phyloP scores from a whole-genome alignment of 75 land plant species.

The Azolla pinnata region DNA sequence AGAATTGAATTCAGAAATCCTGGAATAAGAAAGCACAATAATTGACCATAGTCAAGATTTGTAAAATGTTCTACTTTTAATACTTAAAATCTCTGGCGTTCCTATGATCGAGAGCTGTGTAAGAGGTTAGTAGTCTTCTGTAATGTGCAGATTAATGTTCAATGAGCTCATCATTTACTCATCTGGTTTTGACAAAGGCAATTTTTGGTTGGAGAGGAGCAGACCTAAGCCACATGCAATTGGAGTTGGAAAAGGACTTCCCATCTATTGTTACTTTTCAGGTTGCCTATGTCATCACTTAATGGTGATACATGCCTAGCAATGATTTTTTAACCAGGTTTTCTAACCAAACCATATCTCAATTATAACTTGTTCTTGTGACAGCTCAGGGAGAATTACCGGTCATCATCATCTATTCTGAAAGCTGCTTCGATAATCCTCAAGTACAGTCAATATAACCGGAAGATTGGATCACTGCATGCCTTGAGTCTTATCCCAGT shows the following conservation, averaged over 20 bases:
- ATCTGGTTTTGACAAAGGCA: conserved; percentile 7
- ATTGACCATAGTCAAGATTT: no score
- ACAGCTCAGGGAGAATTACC: conserved; percentile 19
- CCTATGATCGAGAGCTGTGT: neutral
- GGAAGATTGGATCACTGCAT: conserved; percentile 6
- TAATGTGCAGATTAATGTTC: neutral
- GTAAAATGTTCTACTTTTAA: no score
- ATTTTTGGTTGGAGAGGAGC: conserved; percentile 28
- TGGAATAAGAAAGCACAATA: no score
- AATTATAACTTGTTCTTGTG: neutral
- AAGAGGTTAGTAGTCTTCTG: neutral
- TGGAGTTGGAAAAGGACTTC: conserved; percentile 13
- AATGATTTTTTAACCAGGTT: neutral
- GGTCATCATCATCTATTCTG: conserved; percentile 15
- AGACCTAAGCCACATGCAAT: conserved; percentile 12
- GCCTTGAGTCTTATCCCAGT: conserved; percentile 9
- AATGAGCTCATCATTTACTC: neutral
- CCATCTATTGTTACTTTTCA: conserved; percentile 13
- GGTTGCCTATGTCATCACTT: neutral
- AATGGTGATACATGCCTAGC: neutral
- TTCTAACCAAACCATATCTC: neutral
- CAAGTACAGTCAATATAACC: neutral
- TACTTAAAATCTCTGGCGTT: neutral
- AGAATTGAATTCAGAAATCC: no score
- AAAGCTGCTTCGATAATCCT: conserved; percentile 14